Percentiles rank a stretch among this genome's conserved stretches.
These are phyloP conservation scores for Exophiala dermatitidis DNA, from an alignment of 2,329 filamentous ascomycete species.

Conservation along the genomic window DNA sequence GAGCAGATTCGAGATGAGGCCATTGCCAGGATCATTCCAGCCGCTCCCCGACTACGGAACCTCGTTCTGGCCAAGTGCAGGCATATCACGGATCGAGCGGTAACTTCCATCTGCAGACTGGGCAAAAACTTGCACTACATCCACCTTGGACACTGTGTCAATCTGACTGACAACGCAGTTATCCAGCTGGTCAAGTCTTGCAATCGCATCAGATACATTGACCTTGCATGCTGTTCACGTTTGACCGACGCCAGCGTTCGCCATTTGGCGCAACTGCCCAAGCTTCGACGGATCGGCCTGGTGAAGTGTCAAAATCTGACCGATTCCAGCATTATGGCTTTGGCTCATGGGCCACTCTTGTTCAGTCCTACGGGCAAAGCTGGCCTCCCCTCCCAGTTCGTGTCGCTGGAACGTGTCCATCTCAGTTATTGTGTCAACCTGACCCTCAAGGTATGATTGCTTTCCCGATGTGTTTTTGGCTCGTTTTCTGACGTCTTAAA, in stretches of 20 bases:
- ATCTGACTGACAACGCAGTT: constrained; percentile 85
- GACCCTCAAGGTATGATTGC: constrained; percentile 62
- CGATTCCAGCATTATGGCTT: constrained; percentile 75
- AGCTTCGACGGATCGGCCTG: constrained; percentile 86
- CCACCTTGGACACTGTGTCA: constrained; percentile 84
- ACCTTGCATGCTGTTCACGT: constrained; percentile 86
- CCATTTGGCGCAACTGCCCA: constrained; percentile 77
- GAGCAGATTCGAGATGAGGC: constrained; percentile 74
- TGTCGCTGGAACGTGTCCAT: constrained; percentile 77
- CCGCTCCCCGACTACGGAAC: constrained; percentile 82
- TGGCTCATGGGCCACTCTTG: constrained; percentile 61
- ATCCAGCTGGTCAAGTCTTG: constrained; percentile 75
- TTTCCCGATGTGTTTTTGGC: background rate
- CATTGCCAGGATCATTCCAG: constrained; percentile 78
- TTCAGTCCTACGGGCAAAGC: constrained; percentile 27
- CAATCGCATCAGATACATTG: constrained; percentile 94
- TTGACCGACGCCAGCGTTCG: constrained; percentile 82
- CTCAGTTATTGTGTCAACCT: constrained; percentile 88
- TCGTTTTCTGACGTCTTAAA: constrained; percentile 3
- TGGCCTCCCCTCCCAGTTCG: constrained; percentile 24
- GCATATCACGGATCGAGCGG: constrained; percentile 81
- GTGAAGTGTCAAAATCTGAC: constrained; percentile 92
- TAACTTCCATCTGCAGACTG: constrained; percentile 77
- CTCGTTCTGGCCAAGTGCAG: constrained; percentile 91
- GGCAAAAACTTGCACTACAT: constrained; percentile 97